These are phyloP conservation scores for Cyclotella kingstonii DNA, from an alignment of 108 stramenopile genomes.

Conservation along the genomic window DNA sequence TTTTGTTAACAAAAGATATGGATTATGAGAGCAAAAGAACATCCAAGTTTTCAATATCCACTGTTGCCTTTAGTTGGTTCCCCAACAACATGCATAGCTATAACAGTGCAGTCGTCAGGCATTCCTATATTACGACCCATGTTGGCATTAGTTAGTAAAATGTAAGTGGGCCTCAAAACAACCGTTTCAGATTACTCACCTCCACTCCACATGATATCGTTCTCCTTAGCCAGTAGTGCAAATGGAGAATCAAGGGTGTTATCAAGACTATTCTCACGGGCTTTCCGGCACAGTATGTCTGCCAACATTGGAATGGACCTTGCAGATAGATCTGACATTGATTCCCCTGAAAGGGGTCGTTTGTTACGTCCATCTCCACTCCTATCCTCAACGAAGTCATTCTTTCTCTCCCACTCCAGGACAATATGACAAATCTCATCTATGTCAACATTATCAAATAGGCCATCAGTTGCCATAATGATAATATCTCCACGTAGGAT, in stretches of 20 bases:
- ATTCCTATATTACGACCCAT: conserved; percentile 48
- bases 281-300: conserved; percentile 50
- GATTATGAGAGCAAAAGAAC: neutral
- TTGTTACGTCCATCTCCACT: conserved; percentile 65
- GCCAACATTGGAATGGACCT: conserved; percentile 51
- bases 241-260: conserved; percentile 85
- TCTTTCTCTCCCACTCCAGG: conserved; percentile 85
- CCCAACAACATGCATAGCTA: conserved; percentile 87
- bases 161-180: too few species aligned
- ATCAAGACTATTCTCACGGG: conserved; percentile 86
- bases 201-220: conserved; percentile 98
- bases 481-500: conserved; percentile 92
- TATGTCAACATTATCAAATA: conserved; percentile 96
- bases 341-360: conserved; percentile 72
- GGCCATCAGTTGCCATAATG: conserved; percentile 94
- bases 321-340: conserved; percentile 48
- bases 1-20: too few species aligned
- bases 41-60: neutral
- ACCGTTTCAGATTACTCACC: conserved; percentile 40
- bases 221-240: conserved; percentile 95
- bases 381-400: conserved; percentile 74
- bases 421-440: conserved; percentile 87
- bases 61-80: conserved; percentile 4
- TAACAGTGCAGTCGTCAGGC: conserved; percentile 93
- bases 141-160: too few species aligned